Evolutionary conservation across 73 alveolate species (phyloP).

Genomic region (Tetrahymena elliotti): DNA sequence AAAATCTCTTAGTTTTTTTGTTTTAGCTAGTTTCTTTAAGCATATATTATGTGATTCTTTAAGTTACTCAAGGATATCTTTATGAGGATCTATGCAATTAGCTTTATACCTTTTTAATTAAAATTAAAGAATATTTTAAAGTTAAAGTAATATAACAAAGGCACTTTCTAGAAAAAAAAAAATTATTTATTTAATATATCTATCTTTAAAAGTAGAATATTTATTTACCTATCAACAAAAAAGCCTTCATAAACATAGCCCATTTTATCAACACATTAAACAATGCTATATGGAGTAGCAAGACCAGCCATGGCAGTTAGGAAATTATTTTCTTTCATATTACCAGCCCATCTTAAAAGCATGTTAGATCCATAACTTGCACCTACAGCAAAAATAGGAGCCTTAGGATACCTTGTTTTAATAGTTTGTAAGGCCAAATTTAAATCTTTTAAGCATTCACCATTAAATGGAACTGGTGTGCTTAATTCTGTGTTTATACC

Average conservation of each 20-base stretch:
- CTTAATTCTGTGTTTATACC: background rate
- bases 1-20: conserved; percentile 32
- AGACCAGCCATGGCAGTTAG: background rate
- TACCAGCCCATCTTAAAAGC: background rate
- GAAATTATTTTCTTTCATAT: background rate
- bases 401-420: background rate
- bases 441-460: background rate
- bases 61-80: conserved; percentile 26
- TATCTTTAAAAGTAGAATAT: background rate
- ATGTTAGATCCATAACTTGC: background rate
- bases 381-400: background rate
- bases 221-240: background rate
- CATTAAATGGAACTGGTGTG: background rate
- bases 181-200: background rate
- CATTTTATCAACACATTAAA: background rate
- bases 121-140: background rate
- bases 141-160: background rate
- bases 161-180: background rate
- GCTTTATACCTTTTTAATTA: background rate
- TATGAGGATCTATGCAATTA: background rate
- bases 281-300: background rate
- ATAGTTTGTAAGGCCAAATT: background rate
- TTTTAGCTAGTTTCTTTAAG: background rate
- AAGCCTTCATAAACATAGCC: background rate
- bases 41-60: conserved; percentile 9